Base-by-base conservation (phyloP, 2,329 filamentous ascomycete genomes). In the Xylogone sp. region DNA sequence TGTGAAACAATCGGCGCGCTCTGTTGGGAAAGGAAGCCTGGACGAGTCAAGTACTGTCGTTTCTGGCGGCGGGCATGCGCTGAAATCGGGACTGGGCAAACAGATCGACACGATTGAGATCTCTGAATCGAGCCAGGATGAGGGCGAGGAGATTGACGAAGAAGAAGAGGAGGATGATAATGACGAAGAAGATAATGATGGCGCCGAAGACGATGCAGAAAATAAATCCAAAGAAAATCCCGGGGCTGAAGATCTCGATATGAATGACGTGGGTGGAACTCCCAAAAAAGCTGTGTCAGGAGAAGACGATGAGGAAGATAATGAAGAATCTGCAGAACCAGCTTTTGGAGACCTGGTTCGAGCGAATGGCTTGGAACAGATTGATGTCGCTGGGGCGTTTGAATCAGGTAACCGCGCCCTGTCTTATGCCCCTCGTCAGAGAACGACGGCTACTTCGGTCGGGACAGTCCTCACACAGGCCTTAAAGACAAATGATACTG, bases 381-480 rank as follows among this genome's bases (percentile, higher is more conserved):
- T 96, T 62, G 88, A 96, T 59, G 89, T 96, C 6, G 72, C 84
- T 43, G 77, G 82, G 45, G 74, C 84, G 64, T 75, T 82, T 62
- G 70, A 78, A 68, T 51, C 58, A 22, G 49, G 48, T 4, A 34
- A 55, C 21, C 54, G 53, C 29, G 45, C 56, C 20, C 48, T 62
- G 3, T 46, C 58, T n/a, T 62, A 62, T 46, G 59, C 60, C 24
- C 34, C 34, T 6, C 34, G 34, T 7, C 56, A 57, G 49, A 50
- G 52, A 47, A 49, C 55, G 18, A 85, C 84, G 12, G 85, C 87
- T 53, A 84, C 90, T 53, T 96, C 93, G 6, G 82, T 99, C 47
- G 87, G 88, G 45, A 96, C 90, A 4, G 90, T 97, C n/a, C 84
- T 99, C 53, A 86, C 91, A 13, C 93, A 97, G 70, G 90, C 94